Percentiles rank a stretch among this genome's conserved stretches.
Evolutionary conservation across 1,139 yeast genomes (phyloP).

Genomic region (Taphrina wiesneri): DNA sequence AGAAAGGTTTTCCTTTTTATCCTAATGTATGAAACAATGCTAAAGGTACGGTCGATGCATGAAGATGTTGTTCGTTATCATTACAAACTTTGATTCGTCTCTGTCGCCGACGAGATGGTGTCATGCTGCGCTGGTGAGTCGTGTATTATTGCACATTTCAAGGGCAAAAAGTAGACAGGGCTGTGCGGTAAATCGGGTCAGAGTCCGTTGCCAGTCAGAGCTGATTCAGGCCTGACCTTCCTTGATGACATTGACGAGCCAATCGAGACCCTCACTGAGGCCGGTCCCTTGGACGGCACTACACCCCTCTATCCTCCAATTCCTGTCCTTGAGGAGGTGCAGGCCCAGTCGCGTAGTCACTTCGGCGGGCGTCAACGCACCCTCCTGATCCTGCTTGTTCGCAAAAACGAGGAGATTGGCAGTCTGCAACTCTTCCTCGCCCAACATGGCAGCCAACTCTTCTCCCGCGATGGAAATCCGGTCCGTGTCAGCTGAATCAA

Average conservation of each 20-base stretch:
- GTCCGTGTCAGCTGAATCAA: slow-evolving; percentile 94
- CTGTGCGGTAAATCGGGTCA: too few relatives aligned
- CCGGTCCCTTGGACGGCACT: slow-evolving; percentile 94
- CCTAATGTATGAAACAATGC: background rate
- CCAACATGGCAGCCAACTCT: slow-evolving; percentile 86
- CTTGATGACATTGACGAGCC: slow-evolving; percentile 89
- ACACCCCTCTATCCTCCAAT: slow-evolving; percentile 97
- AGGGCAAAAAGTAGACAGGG: background rate
- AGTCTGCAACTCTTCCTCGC: slow-evolving; percentile 87
- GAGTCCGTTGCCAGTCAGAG: too few relatives aligned
- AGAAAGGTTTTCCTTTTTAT: background rate
- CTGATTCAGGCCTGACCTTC: slow-evolving; percentile 48
- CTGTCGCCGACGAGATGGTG: too few relatives aligned
- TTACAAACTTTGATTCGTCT: background rate
- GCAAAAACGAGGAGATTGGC: slow-evolving; percentile 93
- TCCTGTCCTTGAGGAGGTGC: slow-evolving; percentile 87
- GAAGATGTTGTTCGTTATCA: background rate
- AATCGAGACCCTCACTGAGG: slow-evolving; percentile 79
- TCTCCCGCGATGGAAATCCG: slow-evolving; percentile 84
- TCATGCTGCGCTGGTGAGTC: too few relatives aligned
- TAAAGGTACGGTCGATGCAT: background rate
- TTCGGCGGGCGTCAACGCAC: slow-evolving; percentile 92
- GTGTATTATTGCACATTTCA: background rate
- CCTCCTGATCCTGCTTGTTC: slow-evolving; percentile 95
- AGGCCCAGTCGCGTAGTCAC: slow-evolving; percentile 83